Evolutionary conservation across 2,329 filamentous ascomycete species (phyloP), one percentile per base, ranked within the genome.

Genomic region (Exophiala dermatitidis): DNA sequence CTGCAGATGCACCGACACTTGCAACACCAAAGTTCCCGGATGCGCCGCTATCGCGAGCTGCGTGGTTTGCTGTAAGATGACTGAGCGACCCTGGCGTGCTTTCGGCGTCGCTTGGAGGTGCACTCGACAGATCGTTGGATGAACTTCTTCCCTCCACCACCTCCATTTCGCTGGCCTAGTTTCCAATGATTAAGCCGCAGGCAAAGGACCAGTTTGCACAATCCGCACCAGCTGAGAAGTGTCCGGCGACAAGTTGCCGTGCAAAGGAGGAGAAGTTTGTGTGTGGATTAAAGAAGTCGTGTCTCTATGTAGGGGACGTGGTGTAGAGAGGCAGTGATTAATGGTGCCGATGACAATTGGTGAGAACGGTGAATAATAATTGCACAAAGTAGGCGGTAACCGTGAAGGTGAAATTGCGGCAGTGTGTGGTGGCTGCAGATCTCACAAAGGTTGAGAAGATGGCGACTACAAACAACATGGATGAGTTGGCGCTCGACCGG

Each of bases 101-200:
- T 47, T 63, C 60, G 10, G 48, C 50, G 46, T 62, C 61, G 44
- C 59, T 62, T 32, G 50, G 50, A 5, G 62, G 62, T 40, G 59
- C 60, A 54, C 59, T 63, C 34, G 62, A 63, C 38, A 63, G 40
- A 32, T 63, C 62, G 59, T 59, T 59, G 52, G 59, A 62, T 2
- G 62, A 64, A 56, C 60, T 62, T 48, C 60, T 43, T 28, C 34
- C 46, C 12, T 60, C 57, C 29, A 30, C 31, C 19, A 53, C 53
- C 51, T 60, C 60, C 61, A 62, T 63, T 40, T 58, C 53, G 19
- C 28, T 5, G 31, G 31, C 33, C 37, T 29, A 36, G n/a, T 19
- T 19, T 33, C 49, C 19, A 32, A 44, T 40, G 44, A 44, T 47
- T 12, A 51, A 36, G 34, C 29, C 9, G 32, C 33, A 8, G 26